Conservation (phyloP, 2,329 filamentous ascomycete species). For the Cordyceps fumosorosea region DNA sequence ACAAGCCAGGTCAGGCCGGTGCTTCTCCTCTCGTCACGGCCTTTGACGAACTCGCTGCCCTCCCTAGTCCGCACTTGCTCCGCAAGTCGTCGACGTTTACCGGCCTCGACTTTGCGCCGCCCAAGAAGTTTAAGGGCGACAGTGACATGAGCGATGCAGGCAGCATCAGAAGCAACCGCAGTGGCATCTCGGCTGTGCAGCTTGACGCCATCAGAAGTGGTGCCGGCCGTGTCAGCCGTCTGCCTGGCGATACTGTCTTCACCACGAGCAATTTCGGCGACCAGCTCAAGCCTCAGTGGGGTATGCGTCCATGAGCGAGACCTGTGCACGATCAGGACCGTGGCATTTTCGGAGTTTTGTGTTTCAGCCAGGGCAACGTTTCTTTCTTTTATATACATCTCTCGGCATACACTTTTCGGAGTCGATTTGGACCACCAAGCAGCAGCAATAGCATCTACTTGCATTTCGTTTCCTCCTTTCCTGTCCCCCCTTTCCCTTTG, state of each 20-base stretch:
- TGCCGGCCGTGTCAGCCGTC: constrained; percentile 77
- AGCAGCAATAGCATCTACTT: constrained; percentile 6
- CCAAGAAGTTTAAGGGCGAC: constrained; percentile 61
- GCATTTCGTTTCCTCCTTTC: not conserved
- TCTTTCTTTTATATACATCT: constrained; percentile 6
- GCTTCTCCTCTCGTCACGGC: constrained; percentile 75
- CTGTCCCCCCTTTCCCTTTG: not conserved
- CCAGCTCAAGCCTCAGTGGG: constrained; percentile 54
- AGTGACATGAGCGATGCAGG: constrained; percentile 59
- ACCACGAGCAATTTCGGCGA: constrained; percentile 61
- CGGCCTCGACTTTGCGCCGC: constrained; percentile 72
- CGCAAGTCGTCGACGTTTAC: constrained; percentile 76
- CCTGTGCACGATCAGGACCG: not conserved
- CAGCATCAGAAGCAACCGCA: constrained; percentile 57
- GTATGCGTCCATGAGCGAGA: constrained; percentile 38
- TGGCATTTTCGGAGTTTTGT: constrained; percentile 9
- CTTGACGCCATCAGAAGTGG: constrained; percentile 69
- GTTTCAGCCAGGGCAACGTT: constrained; percentile 7
- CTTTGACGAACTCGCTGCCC: constrained; percentile 76
- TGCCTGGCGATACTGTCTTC: constrained; percentile 77
- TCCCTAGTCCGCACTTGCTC: constrained; percentile 79
- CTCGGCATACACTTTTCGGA: constrained; percentile 11
- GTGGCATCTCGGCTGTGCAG: constrained; percentile 68
- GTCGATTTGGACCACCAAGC: constrained; percentile 4
- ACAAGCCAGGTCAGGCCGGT: constrained; percentile 63